Percentiles rank a stretch among this genome's conserved stretches.
Conservation (phyloP, 2,329 filamentous ascomycete species). For the Calonectria pteridis region DNA sequence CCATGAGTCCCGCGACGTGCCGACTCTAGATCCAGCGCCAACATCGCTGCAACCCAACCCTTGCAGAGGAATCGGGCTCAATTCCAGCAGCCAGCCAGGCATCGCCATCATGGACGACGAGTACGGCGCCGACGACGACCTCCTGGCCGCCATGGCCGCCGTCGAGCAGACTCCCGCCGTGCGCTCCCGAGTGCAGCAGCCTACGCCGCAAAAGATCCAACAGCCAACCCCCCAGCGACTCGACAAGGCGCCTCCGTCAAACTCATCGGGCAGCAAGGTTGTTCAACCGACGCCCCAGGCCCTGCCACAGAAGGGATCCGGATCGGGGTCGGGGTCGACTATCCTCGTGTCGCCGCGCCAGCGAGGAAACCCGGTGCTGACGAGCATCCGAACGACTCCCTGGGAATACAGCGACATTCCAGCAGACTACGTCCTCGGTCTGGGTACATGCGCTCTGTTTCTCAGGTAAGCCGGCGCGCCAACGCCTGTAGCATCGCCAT, state of each 20-base stretch:
- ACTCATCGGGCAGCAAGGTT: constrained; percentile 65
- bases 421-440: constrained; percentile 90
- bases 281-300: constrained; percentile 91
- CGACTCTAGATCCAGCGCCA: background rate
- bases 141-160: constrained; percentile 68
- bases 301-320: constrained; percentile 68
- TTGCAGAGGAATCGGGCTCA: background rate
- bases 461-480: constrained; percentile 65
- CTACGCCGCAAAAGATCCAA: constrained; percentile 57
- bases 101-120: constrained; percentile 62
- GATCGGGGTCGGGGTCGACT: constrained; percentile 75
- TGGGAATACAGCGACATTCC: constrained; percentile 99
- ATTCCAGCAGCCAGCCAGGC: background rate
- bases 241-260: constrained; percentile 61
- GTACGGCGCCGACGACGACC: constrained; percentile 68
- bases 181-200: constrained; percentile 52
- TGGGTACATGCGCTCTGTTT: constrained; percentile 91
- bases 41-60: background rate
- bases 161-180: constrained; percentile 52
- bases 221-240: constrained; percentile 68
- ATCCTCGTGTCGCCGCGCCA: constrained; percentile 93
- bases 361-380: constrained; percentile 93
- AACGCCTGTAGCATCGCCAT: background rate
- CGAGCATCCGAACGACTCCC: constrained; percentile 81
- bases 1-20: background rate